These are phyloP conservation scores for Enterospora canceri DNA, from an alignment of 371 early-diverging fungal genomes.

Conservation along the genomic window DNA sequence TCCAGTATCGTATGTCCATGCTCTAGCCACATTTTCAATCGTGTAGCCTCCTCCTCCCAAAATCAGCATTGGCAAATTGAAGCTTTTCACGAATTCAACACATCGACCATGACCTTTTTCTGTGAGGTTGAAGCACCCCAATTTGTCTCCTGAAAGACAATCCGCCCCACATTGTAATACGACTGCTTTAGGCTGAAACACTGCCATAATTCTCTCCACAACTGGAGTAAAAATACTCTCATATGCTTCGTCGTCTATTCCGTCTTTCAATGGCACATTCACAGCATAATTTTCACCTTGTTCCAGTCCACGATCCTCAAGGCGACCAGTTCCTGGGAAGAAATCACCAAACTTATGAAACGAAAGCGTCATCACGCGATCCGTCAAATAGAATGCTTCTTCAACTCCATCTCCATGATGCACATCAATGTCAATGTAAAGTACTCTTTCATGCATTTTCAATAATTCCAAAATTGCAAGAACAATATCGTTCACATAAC, in stretches of 20 bases:
- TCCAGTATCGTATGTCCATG: constrained; percentile 64
- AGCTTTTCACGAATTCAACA: constrained; percentile 74
- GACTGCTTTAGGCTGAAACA: constrained; percentile 79
- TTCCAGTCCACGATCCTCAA: constrained; percentile 61
- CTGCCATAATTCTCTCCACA: constrained; percentile 67
- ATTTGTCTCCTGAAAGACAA: constrained; percentile 86
- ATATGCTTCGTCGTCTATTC: constrained; percentile 84
- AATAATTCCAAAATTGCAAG: constrained; percentile 71
- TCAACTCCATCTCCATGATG: constrained; percentile 89
- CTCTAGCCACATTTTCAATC: constrained; percentile 83
- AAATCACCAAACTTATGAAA: constrained; percentile 80
- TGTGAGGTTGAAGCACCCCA: constrained; percentile 92
- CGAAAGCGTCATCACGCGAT: constrained; percentile 76
- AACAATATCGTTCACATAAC: constrained; percentile 84
- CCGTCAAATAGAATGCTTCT: constrained; percentile 74
- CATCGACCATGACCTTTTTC: constrained; percentile 68
- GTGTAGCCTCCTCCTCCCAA: constrained; percentile 98
- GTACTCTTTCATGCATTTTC: constrained; percentile 62
- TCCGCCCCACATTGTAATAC: constrained; percentile 99
- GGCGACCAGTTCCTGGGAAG: constrained; percentile 88
- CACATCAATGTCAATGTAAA: constrained; percentile 85
- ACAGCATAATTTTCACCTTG: constrained; percentile 77
- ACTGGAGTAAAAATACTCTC: constrained; percentile 70
- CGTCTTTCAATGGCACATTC: constrained; percentile 89
- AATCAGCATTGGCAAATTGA: constrained; percentile 76